phyloP scores from a whole-genome alignment of 177 flowering plant genomes.

The Vitis hybrid region DNA sequence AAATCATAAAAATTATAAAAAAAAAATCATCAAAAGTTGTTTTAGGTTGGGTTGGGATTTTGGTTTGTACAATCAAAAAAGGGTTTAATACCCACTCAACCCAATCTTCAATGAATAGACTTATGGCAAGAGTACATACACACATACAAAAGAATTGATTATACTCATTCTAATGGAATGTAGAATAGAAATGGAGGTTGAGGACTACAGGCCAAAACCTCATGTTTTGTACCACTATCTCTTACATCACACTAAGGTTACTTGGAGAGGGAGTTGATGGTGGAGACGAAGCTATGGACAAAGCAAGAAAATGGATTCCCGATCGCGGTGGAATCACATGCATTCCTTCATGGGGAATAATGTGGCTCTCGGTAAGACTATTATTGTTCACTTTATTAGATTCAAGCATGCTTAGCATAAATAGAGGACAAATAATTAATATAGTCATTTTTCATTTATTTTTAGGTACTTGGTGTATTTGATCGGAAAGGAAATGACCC shows the following conservation, averaged over 20 bases:
- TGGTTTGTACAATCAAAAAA: too few relatives aligned
- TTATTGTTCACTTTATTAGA: too few relatives aligned
- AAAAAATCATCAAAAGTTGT: too few relatives aligned
- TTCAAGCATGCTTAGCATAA: too few relatives aligned
- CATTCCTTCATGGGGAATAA: constrained; percentile 64
- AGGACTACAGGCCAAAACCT: constrained; percentile 58
- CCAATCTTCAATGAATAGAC: too few relatives aligned
- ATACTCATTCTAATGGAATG: neutral
- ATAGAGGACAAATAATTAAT: too few relatives aligned
- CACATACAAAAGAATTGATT: neutral
- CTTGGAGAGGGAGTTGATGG: constrained; percentile 43
- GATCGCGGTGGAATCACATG: constrained; percentile 41
- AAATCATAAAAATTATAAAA: too few relatives aligned
- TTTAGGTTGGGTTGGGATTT: too few relatives aligned
- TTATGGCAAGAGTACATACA: too few relatives aligned
- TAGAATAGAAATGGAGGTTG: constrained; percentile 58
- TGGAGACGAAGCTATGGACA: constrained; percentile 38
- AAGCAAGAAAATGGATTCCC: constrained; percentile 50
- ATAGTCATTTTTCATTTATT: neutral
- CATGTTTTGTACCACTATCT: constrained; percentile 49
- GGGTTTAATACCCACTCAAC: too few relatives aligned
- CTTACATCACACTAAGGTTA: constrained; percentile 40
- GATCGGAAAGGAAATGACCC: constrained; percentile 53
- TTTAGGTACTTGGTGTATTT: constrained; percentile 40
- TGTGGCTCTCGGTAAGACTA: constrained; percentile 49